A percentile compares a stretch with the other conserved stretches of the same genome.
phyloP scores from a whole-genome alignment of 2,329 filamentous ascomycete genomes.

The Amesomyces nigricolor region DNA sequence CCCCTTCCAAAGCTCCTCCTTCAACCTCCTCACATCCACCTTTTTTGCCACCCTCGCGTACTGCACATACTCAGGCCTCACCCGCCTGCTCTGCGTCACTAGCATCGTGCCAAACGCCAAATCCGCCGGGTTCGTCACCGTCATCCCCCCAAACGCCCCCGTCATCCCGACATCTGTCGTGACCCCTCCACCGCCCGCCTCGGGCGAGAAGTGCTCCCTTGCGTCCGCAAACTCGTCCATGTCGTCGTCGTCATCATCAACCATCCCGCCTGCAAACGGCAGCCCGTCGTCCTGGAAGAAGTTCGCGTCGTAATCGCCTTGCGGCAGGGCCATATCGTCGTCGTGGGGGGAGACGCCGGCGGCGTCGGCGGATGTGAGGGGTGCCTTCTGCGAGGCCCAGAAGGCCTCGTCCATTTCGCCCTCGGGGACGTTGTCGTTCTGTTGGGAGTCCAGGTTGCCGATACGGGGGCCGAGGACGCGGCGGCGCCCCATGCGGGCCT shows the following conservation, averaged over 20 bases:
- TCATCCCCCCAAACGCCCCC: conserved; percentile 41
- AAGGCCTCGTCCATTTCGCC: conserved; percentile 92
- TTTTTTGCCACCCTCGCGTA: conserved; percentile 67
- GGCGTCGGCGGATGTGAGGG: conserved; percentile 33
- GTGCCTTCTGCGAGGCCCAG: conserved; percentile 73
- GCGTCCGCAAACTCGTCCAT: conserved; percentile 72
- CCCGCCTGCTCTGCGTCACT: conserved; percentile 57
- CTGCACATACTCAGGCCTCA: conserved; percentile 64
- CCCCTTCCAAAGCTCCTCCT: conserved; percentile 66
- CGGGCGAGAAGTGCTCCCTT: conserved; percentile 70
- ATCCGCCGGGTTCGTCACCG: conserved; percentile 39
- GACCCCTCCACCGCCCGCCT: conserved; percentile 36
- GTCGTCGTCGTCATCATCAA: conserved; percentile 62
- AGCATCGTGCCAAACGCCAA: conserved; percentile 60
- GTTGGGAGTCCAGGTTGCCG: conserved; percentile 35
- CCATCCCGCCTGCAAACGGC: conserved; percentile 52
- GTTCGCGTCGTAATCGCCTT: conserved; percentile 89
- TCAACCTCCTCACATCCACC: conserved; percentile 62
- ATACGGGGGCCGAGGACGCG: conserved; percentile 43
- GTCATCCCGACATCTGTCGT: conserved; percentile 46
- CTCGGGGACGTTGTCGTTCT: conserved; percentile 51
- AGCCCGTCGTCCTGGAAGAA: conserved; percentile 91
- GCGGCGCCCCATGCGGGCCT: conserved; percentile 70
- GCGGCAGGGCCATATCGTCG: conserved; percentile 50
- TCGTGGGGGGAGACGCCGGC: background rate